phyloP scores from a whole-genome alignment of 345 rosid genomes.

The Acer campestre region DNA sequence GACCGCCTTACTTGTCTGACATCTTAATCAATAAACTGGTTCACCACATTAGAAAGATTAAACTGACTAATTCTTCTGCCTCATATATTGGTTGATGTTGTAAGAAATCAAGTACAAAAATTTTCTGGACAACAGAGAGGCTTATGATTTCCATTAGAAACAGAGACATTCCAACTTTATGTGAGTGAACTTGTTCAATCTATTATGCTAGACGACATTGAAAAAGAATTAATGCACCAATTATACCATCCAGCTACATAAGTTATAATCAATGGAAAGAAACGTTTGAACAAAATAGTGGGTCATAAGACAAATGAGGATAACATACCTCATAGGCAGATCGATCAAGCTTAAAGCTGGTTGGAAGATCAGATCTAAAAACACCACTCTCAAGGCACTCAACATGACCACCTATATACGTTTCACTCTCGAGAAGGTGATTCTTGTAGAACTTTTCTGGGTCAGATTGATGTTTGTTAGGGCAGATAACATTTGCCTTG shows the following conservation, averaged over 20 bases:
- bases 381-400: conserved; percentile 99
- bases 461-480: conserved; percentile 93
- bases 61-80: conserved; percentile 12
- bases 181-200: background rate
- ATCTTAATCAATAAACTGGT: background rate
- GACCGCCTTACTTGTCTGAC: background rate
- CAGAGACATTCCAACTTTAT: background rate
- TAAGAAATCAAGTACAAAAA: background rate
- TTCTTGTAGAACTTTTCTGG: conserved; percentile 76
- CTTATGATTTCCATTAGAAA: background rate
- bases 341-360: conserved; percentile 85
- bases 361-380: conserved; percentile 94
- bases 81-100: background rate
- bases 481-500: conserved; percentile 93
- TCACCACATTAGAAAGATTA: background rate
- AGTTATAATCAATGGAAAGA: background rate
- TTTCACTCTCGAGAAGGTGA: conserved; percentile 96
- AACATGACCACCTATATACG: conserved; percentile 97
- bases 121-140: background rate
- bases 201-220: background rate
- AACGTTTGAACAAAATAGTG: background rate
- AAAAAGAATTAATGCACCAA: background rate
- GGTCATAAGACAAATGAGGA: conserved; percentile 20
- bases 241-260: background rate
- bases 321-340: conserved; percentile 73